Percentiles rank a stretch among this genome's conserved stretches.
Conservation (phyloP, 208 protist species). For the Balamuthia mandrillaris region DNA sequence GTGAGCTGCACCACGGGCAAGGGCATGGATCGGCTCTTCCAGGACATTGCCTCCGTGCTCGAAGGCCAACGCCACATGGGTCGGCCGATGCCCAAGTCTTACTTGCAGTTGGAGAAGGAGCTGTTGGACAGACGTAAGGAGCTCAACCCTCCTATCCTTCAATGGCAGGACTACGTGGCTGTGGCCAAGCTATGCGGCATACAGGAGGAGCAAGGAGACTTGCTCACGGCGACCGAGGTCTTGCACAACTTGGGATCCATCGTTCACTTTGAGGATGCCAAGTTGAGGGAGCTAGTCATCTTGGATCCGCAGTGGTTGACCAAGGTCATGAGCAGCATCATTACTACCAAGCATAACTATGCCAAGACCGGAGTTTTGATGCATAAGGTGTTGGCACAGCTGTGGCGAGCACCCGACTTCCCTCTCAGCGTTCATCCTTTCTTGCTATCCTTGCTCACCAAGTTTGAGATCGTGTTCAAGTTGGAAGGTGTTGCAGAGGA, state of each 20-base stretch:
- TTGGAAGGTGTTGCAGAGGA: no score
- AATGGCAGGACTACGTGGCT: neutral
- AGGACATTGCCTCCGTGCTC: neutral
- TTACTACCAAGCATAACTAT: conserved; percentile 33
- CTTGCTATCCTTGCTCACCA: neutral
- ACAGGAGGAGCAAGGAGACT: neutral
- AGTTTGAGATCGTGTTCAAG: neutral
- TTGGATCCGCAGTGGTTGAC: conserved; percentile 55
- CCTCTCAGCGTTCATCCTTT: neutral
- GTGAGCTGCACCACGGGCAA: neutral
- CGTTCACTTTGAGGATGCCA: conserved; percentile 13
- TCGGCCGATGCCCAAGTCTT: neutral
- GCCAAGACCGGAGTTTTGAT: neutral
- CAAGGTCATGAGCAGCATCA: conserved; percentile 47
- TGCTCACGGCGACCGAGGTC: neutral
- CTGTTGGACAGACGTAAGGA: neutral
- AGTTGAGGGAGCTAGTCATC: conserved; percentile 46
- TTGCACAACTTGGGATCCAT: conserved; percentile 36
- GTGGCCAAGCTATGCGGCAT: neutral
- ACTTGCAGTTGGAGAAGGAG: neutral
- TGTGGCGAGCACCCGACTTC: neutral
- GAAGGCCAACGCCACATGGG: neutral
- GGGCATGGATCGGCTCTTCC: neutral
- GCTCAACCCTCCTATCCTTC: neutral
- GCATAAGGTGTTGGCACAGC: neutral